Percentiles rank a stretch among this genome's conserved stretches.
These are phyloP conservation scores for Turritis glabra DNA, from an alignment of 345 rosid genomes.

Conservation along the genomic window DNA sequence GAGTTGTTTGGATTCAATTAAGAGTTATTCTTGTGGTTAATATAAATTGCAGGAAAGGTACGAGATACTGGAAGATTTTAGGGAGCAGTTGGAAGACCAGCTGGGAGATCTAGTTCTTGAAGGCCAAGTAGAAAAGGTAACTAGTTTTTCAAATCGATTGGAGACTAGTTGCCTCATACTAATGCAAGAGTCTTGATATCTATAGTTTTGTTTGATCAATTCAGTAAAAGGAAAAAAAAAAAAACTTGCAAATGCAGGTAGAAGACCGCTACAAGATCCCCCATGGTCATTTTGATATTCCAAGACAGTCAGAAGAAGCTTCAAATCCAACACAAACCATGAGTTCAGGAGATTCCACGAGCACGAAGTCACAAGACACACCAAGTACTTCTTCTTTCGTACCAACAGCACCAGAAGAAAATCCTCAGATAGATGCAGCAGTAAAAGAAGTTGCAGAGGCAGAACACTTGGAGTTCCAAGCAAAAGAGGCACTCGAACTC, in stretches of 20 bases:
- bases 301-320: background rate
- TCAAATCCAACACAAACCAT: constrained; percentile 37
- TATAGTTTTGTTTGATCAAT: background rate
- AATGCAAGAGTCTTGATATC: background rate
- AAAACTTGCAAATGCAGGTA: constrained; percentile 44
- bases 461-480: constrained; percentile 45
- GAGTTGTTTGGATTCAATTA: background rate
- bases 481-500: constrained; percentile 42
- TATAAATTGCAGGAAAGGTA: constrained; percentile 53
- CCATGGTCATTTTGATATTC: background rate
- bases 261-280: constrained; percentile 53
- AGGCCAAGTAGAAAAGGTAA: constrained; percentile 66
- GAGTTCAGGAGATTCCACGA: constrained; percentile 38
- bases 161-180: background rate
- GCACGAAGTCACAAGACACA: constrained; percentile 25
- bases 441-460: constrained; percentile 49
- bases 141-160: background rate
- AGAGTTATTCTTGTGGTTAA: constrained; percentile 16
- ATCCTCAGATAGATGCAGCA: constrained; percentile 39
- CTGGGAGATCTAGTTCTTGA: constrained; percentile 54
- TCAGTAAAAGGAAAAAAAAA: background rate
- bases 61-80: constrained; percentile 49
- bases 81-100: constrained; percentile 49
- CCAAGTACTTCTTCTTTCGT: background rate
- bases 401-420: background rate